Base-by-base conservation (phyloP, 2,329 filamentous ascomycete species). In the Aspergillus puulaauensis region DNA sequence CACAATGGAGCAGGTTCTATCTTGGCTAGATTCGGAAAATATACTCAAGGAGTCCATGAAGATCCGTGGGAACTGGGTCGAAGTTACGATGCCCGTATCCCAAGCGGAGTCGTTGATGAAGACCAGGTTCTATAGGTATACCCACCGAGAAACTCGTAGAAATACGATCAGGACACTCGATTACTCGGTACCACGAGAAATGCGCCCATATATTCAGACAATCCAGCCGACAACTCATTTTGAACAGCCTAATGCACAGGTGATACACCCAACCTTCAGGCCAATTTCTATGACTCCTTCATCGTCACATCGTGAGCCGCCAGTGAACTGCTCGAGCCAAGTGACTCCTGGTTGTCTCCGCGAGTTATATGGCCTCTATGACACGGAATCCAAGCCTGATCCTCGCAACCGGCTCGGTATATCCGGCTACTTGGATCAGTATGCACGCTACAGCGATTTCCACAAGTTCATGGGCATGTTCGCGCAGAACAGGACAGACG, bases 201-300 rank as follows among this genome's bases (percentile, higher is more conserved):
- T 90, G 7, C 77, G 79, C 52, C 65, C 75, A 44, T 78, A 85
- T 64, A 79, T 90, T 57, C 82, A 84, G 57, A 79, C 88, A 67
- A 83, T 89, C 49, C 84, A 88, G 69, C 86, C 86, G 1, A 89
- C 86, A 0, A 89, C 84, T 4, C 79, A 82, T 40, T 89, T 89
- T 58, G 82, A 83, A 17, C 75, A 80, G 55, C 76, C 82, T 21
- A 70, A 69, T 31, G 64, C 79, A 2, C 78, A 82, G 56, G 68
- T 64, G 45, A 76, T 69, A 24, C 71, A 71, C 6, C 68, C 76
- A 12, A 56, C 71, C 19, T 54, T 64, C 6, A 27, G 63, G 35
- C 57, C 61, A 1, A 56, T 61, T 2, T 37, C 52, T 15, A 59
- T 61, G 2, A 65, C 52, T 0, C 27, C 27, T 23, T 55, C 8